A percentile compares a stretch with the other conserved stretches of the same genome.
These are phyloP conservation scores for Aspergillus sp. DNA, from an alignment of 2,329 filamentous ascomycete genomes.

Conservation along the genomic window DNA sequence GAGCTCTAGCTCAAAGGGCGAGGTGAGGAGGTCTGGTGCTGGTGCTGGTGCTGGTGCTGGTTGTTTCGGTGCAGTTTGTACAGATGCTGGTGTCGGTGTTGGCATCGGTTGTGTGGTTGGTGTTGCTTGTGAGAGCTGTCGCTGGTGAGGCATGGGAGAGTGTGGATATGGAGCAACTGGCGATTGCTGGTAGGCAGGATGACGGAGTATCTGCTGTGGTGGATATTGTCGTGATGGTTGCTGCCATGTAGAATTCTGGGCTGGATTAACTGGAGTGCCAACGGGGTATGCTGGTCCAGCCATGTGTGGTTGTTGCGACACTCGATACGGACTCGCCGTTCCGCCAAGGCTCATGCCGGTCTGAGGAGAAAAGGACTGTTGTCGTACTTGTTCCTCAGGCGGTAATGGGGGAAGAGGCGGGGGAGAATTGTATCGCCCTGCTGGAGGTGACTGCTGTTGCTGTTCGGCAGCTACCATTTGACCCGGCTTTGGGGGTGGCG, in stretches of 20 bases:
- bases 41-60: slow-evolving; percentile 10
- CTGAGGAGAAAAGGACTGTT: slow-evolving; percentile 9
- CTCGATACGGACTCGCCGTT: slow-evolving; percentile 5
- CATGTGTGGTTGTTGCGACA: slow-evolving; percentile 8
- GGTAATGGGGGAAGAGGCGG: slow-evolving; percentile 35
- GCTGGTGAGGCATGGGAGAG: background rate
- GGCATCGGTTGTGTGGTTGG: slow-evolving; percentile 11
- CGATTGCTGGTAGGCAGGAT: slow-evolving; percentile 16
- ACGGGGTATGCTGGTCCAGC: slow-evolving; percentile 11
- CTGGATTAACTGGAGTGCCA: slow-evolving; percentile 8
- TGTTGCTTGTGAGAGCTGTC: background rate
- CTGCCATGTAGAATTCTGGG: slow-evolving; percentile 8
- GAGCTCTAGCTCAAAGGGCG: slow-evolving; percentile 54
- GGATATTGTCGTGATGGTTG: slow-evolving; percentile 11
- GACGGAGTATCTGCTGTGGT: slow-evolving; percentile 16
- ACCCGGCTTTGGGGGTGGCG: slow-evolving; percentile 33
- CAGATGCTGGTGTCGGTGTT: slow-evolving; percentile 16
- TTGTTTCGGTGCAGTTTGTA: slow-evolving; percentile 13
- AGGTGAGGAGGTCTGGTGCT: slow-evolving; percentile 53
- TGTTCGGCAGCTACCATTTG: slow-evolving; percentile 13
- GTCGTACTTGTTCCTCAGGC: slow-evolving; percentile 22
- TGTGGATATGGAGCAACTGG: slow-evolving; percentile 27
- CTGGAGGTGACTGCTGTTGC: slow-evolving; percentile 11
- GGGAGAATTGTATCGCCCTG: slow-evolving; percentile 23
- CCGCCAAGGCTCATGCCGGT: slow-evolving; percentile 9